Conservation (phyloP, 345 rosid species). For the Aurinia saxatilis region DNA sequence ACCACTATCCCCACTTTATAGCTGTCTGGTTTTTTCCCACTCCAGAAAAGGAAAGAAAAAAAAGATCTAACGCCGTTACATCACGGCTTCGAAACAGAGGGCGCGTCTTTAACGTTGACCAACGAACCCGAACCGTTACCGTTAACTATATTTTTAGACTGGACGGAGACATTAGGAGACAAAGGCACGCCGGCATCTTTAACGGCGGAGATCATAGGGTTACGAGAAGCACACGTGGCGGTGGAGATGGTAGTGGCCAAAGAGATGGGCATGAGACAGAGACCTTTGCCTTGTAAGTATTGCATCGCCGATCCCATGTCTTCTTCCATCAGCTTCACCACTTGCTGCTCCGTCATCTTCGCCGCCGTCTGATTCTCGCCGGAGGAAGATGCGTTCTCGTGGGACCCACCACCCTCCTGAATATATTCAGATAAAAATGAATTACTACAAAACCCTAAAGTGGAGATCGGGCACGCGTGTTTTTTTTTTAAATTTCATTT, state of each 20-base stretch:
- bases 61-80: slow-evolving; percentile 9
- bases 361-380: slow-evolving; percentile 28
- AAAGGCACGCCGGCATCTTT: slow-evolving; percentile 37
- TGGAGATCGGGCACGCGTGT: slow-evolving; percentile 71
- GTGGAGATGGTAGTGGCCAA: slow-evolving; percentile 88
- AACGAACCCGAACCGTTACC: slow-evolving; percentile 35
- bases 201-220: slow-evolving; percentile 34
- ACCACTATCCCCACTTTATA: slow-evolving; percentile 17
- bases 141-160: slow-evolving; percentile 30
- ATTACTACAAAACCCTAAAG: slow-evolving; percentile 32
- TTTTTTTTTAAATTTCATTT: slow-evolving; percentile 23
- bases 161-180: slow-evolving; percentile 78
- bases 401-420: slow-evolving; percentile 34
- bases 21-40: not conserved
- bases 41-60: not conserved
- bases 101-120: slow-evolving; percentile 39
- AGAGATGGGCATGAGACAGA: slow-evolving; percentile 94
- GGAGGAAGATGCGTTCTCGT: slow-evolving; percentile 17
- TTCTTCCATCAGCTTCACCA: slow-evolving; percentile 90
- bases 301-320: slow-evolving; percentile 99
- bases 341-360: slow-evolving; percentile 75
- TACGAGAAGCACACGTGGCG: slow-evolving; percentile 55
- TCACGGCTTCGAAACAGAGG: slow-evolving; percentile 26
- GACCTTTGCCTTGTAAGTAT: slow-evolving; percentile 91
- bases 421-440: not conserved